phyloP scores from a whole-genome alignment of 495 filamentous ascomycete genomes.

The Podospora appendiculata region DNA sequence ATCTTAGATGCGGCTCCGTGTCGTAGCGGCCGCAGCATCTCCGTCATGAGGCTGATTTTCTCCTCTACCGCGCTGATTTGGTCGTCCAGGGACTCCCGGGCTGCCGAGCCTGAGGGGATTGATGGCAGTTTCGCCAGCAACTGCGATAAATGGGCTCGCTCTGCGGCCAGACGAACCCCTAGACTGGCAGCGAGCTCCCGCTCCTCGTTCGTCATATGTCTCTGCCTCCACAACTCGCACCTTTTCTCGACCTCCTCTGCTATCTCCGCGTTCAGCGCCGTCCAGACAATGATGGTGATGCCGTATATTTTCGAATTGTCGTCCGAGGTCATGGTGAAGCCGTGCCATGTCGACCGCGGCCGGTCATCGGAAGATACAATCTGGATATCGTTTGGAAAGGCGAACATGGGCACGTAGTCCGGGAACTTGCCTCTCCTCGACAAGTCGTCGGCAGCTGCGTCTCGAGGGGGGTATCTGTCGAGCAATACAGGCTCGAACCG shows the following conservation, averaged over 20 bases:
- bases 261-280: constrained; percentile 70
- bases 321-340: constrained; percentile 92
- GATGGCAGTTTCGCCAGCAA: constrained; percentile 76
- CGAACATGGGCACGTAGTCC: constrained; percentile 98
- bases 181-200: constrained; percentile 88
- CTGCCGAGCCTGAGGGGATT: constrained; percentile 69
- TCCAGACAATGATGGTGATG: constrained; percentile 88
- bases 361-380: constrained; percentile 93
- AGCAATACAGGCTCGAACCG: constrained; percentile 90
- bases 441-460: constrained; percentile 66
- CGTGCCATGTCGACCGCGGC: constrained; percentile 93
- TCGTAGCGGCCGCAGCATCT: constrained; percentile 83
- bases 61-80: constrained; percentile 94
- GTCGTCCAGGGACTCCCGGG: constrained; percentile 79
- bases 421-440: constrained; percentile 82
- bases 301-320: constrained; percentile 90
- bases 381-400: constrained; percentile 95
- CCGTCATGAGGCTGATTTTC: constrained; percentile 94
- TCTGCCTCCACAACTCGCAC: constrained; percentile 88
- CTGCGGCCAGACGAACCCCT: constrained; percentile 80
- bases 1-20: constrained; percentile 96
- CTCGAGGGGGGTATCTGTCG: constrained; percentile 83
- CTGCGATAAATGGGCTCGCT: constrained; percentile 83
- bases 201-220: constrained; percentile 95
- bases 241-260: constrained; percentile 84